Evolutionary conservation across 768 basidiomycete species (phyloP), one percentile per base, ranked within the genome.

Genomic region (Boletus coccyginus): DNA sequence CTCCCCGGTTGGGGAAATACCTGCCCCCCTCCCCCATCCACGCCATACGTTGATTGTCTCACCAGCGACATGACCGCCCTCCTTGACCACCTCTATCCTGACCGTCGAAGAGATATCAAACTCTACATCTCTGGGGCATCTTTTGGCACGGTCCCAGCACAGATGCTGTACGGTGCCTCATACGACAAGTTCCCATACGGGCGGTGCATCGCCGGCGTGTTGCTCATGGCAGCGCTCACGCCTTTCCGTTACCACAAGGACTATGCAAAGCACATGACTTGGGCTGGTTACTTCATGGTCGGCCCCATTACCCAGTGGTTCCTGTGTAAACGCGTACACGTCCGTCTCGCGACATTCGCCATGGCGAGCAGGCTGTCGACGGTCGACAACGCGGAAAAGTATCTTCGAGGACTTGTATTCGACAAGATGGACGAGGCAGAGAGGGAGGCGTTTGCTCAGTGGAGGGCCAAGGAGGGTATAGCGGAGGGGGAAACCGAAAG

Each of bases 1-100:
- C 77, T 85, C 33, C 79, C 81, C 19, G 84, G 82, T 2, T 85
- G 84, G 83, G 83, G 83, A 5, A 74, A 73, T 44, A 78, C 83
- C 7, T 80, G 81, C 0, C 75, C 79, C 1, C 65, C 75, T 7
- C 65, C 64, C 5, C 57, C 70, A 9, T 55, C 66, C 9, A 54
- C 66, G 0, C 62, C 75, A 2, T 84, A 79, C 61, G 64, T 77
- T 46, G 67, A 21, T 21, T 21, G 21, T 21, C 21, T 21, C 21
- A 21, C 21, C 21, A 21, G 21, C 21, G 21, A 21, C 61, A 75
- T 79, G 56, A 74, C 77, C 1, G 67, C 74, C 13, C 70, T 85
- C 41, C 72, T 85, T 39, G 66, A 73, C 19, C 79, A 82, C 63
- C 74, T 83, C 32, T 80, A 83, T 59, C 80, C 82, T 0, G 63